phyloP scores from a whole-genome alignment of 306 rosid species.

The Myrica gale region DNA sequence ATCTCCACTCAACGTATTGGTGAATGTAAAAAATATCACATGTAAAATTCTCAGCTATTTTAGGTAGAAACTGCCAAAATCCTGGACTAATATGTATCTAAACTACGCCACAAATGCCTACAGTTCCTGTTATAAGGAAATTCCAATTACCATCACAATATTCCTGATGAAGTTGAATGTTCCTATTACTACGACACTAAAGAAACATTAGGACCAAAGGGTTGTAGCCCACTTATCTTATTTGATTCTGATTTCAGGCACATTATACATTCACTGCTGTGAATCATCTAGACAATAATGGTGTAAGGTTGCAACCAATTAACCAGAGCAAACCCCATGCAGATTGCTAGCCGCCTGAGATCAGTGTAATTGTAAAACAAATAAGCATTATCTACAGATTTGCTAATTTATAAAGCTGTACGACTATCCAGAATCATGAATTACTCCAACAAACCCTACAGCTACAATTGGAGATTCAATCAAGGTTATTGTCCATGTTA shows the following conservation, averaged over 20 bases:
- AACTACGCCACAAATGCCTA: background rate
- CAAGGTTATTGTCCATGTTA: background rate
- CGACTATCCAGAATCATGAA: background rate
- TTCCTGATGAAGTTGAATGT: background rate
- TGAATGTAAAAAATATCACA: background rate
- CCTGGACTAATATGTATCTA: background rate
- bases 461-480: background rate
- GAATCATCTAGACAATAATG: constrained; percentile 1
- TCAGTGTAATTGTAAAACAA: no score
- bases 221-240: background rate
- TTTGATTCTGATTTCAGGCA: background rate
- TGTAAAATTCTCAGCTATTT: background rate
- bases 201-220: background rate
- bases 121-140: background rate
- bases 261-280: background rate
- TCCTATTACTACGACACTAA: background rate
- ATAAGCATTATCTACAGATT: no score
- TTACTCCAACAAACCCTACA: background rate
- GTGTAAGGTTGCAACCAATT: background rate
- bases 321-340: background rate
- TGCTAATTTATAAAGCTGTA: no score
- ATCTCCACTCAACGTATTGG: background rate
- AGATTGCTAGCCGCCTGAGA: background rate
- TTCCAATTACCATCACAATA: background rate
- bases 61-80: background rate